phyloP scores from a whole-genome alignment of 192 early-diverging fungal species.

The Coemansia pectinata region DNA sequence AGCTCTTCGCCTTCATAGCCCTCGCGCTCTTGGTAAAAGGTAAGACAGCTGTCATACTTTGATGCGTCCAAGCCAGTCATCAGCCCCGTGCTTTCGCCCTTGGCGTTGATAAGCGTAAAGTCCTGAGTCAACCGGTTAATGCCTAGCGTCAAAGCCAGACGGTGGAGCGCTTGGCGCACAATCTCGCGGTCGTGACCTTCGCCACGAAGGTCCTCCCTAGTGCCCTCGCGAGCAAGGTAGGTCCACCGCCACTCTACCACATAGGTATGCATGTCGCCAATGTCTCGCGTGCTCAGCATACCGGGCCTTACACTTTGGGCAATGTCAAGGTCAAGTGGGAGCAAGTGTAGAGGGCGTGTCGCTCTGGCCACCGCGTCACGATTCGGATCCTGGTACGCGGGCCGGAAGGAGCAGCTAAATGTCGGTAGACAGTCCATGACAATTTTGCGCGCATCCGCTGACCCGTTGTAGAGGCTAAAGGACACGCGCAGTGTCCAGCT shows the following conservation, averaged over 20 bases:
- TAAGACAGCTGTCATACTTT: conserved; percentile 47
- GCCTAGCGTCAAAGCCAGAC: conserved; percentile 42
- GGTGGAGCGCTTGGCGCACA: conserved; percentile 50
- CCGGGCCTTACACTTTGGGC: conserved; percentile 12
- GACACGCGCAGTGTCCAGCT: conserved; percentile 50
- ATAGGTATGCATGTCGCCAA: conserved; percentile 53
- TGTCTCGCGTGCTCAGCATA: conserved; percentile 44
- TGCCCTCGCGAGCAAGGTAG: conserved; percentile 52
- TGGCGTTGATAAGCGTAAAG: conserved; percentile 53
- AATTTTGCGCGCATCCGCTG: conserved; percentile 39
- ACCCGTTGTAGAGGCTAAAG: conserved; percentile 50
- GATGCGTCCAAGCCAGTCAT: conserved; percentile 26
- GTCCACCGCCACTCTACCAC: conserved; percentile 56
- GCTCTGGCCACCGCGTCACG: conserved; percentile 42
- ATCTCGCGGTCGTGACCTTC: conserved; percentile 52
- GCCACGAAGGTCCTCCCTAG: conserved; percentile 39
- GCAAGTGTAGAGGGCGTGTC: conserved; percentile 46
- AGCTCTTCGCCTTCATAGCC: conserved; percentile 49
- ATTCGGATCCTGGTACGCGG: conserved; percentile 22
- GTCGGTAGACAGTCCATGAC: conserved; percentile 45
- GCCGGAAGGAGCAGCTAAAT: conserved; percentile 34
- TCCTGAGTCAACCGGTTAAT: conserved; percentile 43
- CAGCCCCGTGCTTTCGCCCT: conserved; percentile 51
- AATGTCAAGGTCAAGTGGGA: conserved; percentile 44
- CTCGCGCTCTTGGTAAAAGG: conserved; percentile 54